Evolutionary conservation across 1,284 basidiomycete species (phyloP).

Genomic region (Microbotryomycetes sp.): DNA sequence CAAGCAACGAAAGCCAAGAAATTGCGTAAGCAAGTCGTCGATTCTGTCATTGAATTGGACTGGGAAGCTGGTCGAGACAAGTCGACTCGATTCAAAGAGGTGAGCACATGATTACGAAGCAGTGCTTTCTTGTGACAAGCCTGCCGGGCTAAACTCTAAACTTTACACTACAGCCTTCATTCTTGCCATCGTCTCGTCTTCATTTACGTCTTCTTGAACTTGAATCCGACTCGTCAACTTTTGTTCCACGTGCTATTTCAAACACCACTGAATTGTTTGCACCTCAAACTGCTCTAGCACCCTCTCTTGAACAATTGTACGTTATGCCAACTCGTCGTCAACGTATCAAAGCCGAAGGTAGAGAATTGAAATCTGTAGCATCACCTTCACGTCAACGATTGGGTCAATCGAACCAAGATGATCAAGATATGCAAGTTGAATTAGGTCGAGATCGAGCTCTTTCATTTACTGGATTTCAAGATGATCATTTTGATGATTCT

Average conservation of each 20-base stretch:
- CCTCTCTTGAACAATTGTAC: constrained; percentile 23
- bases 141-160: background rate
- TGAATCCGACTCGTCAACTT: constrained; percentile 5
- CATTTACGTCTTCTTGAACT: constrained; percentile 33
- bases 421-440: constrained; percentile 7
- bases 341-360: constrained; percentile 20
- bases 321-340: constrained; percentile 26
- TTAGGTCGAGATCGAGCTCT: constrained; percentile 15
- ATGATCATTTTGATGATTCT: constrained; percentile 11
- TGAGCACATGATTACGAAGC: background rate
- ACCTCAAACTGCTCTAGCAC: constrained; percentile 19
- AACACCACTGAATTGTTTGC: constrained; percentile 15
- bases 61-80: constrained; percentile 20
- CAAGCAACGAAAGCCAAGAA: constrained; percentile 16
- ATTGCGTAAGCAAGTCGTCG: constrained; percentile 19
- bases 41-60: constrained; percentile 30
- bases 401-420: too few species aligned
- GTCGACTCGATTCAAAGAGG: constrained; percentile 23
- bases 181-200: constrained; percentile 32
- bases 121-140: too few species aligned
- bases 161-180: constrained; percentile 21
- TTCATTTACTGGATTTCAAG: background rate
- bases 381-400: too few species aligned
- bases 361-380: background rate
- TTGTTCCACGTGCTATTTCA: constrained; percentile 14